These are phyloP conservation scores for Malassezia dermatis DNA, from an alignment of 1,284 basidiomycete species.

Conservation along the genomic window DNA sequence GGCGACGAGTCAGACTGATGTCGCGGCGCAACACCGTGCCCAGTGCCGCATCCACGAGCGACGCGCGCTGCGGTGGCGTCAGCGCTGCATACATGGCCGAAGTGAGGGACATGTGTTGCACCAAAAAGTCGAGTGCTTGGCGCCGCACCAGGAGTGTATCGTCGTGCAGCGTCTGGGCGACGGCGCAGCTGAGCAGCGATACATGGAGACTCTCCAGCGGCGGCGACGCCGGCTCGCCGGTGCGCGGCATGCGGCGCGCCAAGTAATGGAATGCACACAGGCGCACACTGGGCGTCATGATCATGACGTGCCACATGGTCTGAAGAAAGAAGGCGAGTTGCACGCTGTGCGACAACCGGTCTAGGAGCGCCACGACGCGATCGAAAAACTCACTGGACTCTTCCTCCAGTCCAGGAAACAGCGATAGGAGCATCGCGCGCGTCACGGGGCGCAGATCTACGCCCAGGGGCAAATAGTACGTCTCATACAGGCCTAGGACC, in stretches of 20 bases:
- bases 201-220: slow-evolving; percentile 59
- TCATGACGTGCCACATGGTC: slow-evolving; percentile 83
- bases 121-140: slow-evolving; percentile 36
- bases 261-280: slow-evolving; percentile 81
- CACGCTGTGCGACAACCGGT: slow-evolving; percentile 63
- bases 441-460: slow-evolving; percentile 71
- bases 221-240: slow-evolving; percentile 17
- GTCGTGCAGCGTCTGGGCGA: slow-evolving; percentile 74
- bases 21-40: slow-evolving; percentile 64
- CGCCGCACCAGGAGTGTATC: slow-evolving; percentile 57
- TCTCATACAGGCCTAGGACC: slow-evolving; percentile 33
- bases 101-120: slow-evolving; percentile 28
- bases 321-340: slow-evolving; percentile 76
- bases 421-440: slow-evolving; percentile 82
- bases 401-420: slow-evolving; percentile 58
- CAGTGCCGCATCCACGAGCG: slow-evolving; percentile 33
- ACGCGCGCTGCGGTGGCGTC: slow-evolving; percentile 22
- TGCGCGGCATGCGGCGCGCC: slow-evolving; percentile 60
- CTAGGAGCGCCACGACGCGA: slow-evolving; percentile 72
- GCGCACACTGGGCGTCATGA: slow-evolving; percentile 75
- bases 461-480: slow-evolving; percentile 69
- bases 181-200: slow-evolving; percentile 82
- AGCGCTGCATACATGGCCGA: slow-evolving; percentile 21
- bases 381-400: slow-evolving; percentile 63
- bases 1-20: slow-evolving; percentile 76